phyloP scores from a whole-genome alignment of 495 filamentous ascomycete species.

The Lasiosphaeria ovina region DNA sequence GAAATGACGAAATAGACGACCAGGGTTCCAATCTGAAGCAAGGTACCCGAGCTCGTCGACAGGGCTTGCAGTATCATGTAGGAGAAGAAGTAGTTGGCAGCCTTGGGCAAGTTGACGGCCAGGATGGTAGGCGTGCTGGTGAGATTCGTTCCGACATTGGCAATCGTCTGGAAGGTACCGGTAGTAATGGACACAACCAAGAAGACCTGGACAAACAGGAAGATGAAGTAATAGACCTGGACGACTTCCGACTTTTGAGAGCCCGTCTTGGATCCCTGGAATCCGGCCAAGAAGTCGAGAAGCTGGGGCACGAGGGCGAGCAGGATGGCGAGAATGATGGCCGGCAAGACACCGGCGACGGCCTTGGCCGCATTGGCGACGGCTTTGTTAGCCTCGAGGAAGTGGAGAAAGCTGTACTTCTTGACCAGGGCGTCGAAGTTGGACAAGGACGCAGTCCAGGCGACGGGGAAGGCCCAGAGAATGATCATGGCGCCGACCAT shows the following conservation, averaged over 20 bases:
- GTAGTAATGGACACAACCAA: conserved; percentile 85
- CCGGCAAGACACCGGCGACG: conserved; percentile 84
- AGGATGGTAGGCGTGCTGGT: conserved; percentile 65
- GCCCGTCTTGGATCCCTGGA: conserved; percentile 81
- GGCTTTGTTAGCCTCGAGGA: conserved; percentile 55
- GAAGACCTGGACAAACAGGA: conserved; percentile 94
- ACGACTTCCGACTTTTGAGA: conserved; percentile 76
- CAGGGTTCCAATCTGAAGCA: conserved; percentile 79
- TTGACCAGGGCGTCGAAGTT: conserved; percentile 67
- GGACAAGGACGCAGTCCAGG: conserved; percentile 78
- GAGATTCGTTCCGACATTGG: conserved; percentile 57
- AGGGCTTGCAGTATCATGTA: conserved; percentile 96
- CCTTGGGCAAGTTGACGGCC: conserved; percentile 79
- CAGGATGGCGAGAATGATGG: conserved; percentile 71
- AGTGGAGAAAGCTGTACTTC: conserved; percentile 64
- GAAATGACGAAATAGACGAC: conserved; percentile 78
- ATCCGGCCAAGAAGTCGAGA: conserved; percentile 63
- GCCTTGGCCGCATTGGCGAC: conserved; percentile 66
- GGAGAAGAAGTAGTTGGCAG: conserved; percentile 95
- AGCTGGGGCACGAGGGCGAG: conserved; percentile 79
- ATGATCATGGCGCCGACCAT: conserved; percentile 75
- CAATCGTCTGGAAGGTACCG: conserved; percentile 68
- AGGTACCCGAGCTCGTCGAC: conserved; percentile 81
- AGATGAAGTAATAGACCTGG: conserved; percentile 90
- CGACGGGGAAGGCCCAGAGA: conserved; percentile 88